phyloP scores from a whole-genome alignment of 2,329 filamentous ascomycete genomes.

The Monilinia laxa region DNA sequence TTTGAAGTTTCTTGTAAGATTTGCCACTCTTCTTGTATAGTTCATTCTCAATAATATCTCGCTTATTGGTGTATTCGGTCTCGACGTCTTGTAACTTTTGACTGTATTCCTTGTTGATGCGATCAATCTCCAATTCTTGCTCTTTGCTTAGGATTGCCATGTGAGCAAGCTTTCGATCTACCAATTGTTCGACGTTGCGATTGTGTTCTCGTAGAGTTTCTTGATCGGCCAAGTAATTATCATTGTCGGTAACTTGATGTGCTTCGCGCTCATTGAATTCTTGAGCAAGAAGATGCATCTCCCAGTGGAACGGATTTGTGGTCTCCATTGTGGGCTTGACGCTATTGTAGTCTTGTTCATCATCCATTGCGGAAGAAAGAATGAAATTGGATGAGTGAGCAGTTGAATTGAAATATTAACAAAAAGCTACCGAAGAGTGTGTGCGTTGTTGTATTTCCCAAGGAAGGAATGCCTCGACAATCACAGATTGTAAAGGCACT shows the following conservation, averaged over 20 bases:
- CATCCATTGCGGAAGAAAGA: background rate
- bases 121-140: background rate
- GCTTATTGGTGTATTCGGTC: background rate
- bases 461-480: background rate
- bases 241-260: background rate
- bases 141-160: background rate
- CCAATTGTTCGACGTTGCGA: background rate
- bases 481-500: background rate
- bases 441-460: background rate
- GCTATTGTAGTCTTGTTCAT: background rate
- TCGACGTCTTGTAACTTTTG: background rate
- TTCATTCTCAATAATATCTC: background rate
- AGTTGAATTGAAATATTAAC: background rate
- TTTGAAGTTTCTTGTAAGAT: background rate
- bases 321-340: background rate
- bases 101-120: background rate
- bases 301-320: background rate
- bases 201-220: background rate
- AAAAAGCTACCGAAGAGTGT: background rate
- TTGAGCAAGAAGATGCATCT: conserved; percentile 9
- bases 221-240: background rate
- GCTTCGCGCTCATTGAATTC: background rate
- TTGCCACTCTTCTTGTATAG: background rate
- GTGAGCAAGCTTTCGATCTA: background rate
- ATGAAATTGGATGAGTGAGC: background rate